Evolutionary conservation across 768 basidiomycete species (phyloP).

Genomic region (Chiua virens): DNA sequence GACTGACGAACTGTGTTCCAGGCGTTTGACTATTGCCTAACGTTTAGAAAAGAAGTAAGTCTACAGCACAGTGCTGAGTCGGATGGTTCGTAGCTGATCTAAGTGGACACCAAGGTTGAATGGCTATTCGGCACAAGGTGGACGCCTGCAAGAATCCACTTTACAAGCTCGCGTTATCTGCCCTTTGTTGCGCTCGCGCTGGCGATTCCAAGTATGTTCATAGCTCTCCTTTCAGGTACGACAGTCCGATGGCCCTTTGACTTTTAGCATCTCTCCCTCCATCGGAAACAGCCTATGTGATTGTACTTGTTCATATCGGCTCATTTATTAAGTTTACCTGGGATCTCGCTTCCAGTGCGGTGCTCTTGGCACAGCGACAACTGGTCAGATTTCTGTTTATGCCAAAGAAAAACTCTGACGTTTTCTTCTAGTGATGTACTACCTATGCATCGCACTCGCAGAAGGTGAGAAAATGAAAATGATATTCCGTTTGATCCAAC

Average conservation of each 20-base stretch:
- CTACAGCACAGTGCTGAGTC: no score
- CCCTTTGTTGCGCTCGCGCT: constrained; percentile 18
- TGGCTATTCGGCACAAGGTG: constrained; percentile 18
- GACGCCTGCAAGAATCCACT: constrained; percentile 17
- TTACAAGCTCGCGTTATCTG: constrained; percentile 21
- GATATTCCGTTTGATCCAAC: neutral
- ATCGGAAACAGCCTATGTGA: constrained; percentile 8
- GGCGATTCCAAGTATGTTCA: constrained; percentile 11
- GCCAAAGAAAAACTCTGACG: neutral
- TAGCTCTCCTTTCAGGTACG: no score
- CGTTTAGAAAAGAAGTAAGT: constrained; percentile 11
- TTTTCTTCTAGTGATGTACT: constrained; percentile 10
- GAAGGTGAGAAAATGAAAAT: constrained; percentile 10
- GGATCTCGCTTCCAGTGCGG: constrained; percentile 8
- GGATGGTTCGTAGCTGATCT: no score
- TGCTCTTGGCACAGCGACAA: constrained; percentile 7
- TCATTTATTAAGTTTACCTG: constrained; percentile 1
- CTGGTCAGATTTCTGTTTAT: neutral
- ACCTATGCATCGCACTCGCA: constrained; percentile 12
- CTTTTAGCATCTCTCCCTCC: constrained; percentile 4
- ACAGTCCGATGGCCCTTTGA: no score
- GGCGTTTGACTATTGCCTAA: constrained; percentile 19
- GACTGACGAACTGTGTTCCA: neutral
- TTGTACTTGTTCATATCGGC: neutral
- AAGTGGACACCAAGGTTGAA: no score